Evolutionary conservation across 495 filamentous ascomycete genomes (phyloP), one percentile per base, ranked within the genome.

Genomic region (Neurospora sp.): DNA sequence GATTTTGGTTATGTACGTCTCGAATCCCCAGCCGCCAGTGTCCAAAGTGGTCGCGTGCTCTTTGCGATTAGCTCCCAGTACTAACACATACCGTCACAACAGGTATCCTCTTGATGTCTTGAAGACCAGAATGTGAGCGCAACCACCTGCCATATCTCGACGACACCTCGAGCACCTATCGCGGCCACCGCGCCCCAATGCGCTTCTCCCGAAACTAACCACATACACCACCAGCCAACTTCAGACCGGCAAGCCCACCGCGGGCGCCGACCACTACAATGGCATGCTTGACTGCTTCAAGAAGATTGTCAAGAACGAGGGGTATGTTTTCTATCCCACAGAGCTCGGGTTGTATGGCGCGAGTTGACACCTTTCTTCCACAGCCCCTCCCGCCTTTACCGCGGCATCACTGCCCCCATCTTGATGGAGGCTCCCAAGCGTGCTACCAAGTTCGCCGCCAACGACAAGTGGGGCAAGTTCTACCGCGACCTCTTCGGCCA

Each of bases 21-120:
- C 31, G 15, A 1, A 66, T 66, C 28, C 54, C 54, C 15, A 8
- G 28, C 54, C 3, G 28, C 28, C 0, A 3, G 54, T 62, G 54
- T 59, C 48, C 62, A 28, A 17, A 34, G 5, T 76, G 70, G 45
- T 79, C 75, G 72, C 76, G 74, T 76, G 74, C 75, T 69, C 71
- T 15, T 40, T 37, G 39, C 48, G 11, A 71, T 66, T 9, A 66
- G 28, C 54, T 36, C 28, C 54, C 28, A 9, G 2, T 34, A 71
- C 76, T 78, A 72, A 81, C 74, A 39, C 36, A 17, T 13, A 69
- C 72, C 75, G 71, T 34, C 42, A 38, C 40, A 28, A 69, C 72
- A 98, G 94, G 96, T 99, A 99, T 86, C 96, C 96, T 77, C 86
- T 99, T 78, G 96, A 99, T 83, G 95, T 98, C 62, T 93, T 99